Evolutionary conservation across 2,329 filamentous ascomycete genomes (phyloP), one percentile per base, ranked within the genome.

Genomic region (Stagonosporopsis cucurbitacearum): DNA sequence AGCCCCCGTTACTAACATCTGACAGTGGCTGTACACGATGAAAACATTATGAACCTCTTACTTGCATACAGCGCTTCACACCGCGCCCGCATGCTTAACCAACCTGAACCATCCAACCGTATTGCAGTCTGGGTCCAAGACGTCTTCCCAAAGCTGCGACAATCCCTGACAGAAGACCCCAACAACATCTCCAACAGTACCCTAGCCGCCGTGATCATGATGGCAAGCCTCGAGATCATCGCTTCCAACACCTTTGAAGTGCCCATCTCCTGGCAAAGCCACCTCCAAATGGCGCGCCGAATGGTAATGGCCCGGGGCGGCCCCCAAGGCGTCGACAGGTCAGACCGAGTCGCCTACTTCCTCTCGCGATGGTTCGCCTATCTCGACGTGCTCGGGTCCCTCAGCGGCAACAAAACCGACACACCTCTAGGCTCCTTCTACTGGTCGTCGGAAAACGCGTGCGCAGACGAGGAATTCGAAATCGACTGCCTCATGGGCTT

Each of bases 31-130:
- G 79, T 90, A 22, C 81, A 81, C 55, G 86, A 90, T 63, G 82
- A 86, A 47, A 88, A 92, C 66, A 82, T 96, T 1, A 81, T 96
- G 48, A 90, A 90, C 62, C 79, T 96, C 28, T 79, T 95, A 43
- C 81, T 96, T 22, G 88, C 91, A 19, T 96, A 92, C 73, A 92
- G 90, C 64, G 91, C 91, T n/a, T 91, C 88, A 25, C 91, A 96
- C 71, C 85, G 91, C 52, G 89, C 91, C 9, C 85, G 88, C 40
- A 83, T 94, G 28, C 79, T 95, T 19, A 83, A 84, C 28, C 89
- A 94, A 59, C 82, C 84, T 0, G 90, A 94, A 70, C 91, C 91
- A 6, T 84, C 83, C 6, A 89, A 88, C 69, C 86, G 91, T 20
- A 95, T 96, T 61, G 90, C 91, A 2, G 80, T 86, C 35, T 95